These are phyloP conservation scores for Metarhizium robertsii DNA, from an alignment of 2,329 filamentous ascomycete genomes.

Conservation along the genomic window DNA sequence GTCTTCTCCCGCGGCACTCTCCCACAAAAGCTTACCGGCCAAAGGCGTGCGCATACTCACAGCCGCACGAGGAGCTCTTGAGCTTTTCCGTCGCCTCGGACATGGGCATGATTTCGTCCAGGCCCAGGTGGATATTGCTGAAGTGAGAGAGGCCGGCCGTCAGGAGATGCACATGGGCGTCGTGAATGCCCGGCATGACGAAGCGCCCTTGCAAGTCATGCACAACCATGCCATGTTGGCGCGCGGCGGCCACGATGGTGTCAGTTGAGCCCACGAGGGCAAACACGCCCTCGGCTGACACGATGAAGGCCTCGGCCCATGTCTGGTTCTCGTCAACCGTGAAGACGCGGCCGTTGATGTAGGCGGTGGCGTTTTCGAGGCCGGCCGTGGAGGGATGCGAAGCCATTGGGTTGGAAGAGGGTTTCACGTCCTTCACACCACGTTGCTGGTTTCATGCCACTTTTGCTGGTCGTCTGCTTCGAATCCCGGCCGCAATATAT, in stretches of 20 bases:
- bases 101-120: too few relatives aligned
- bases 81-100: neutral
- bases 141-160: neutral
- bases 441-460: too few relatives aligned
- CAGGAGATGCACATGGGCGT: slow-evolving; percentile 1
- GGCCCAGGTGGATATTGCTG: neutral
- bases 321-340: neutral
- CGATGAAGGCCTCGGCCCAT: slow-evolving; percentile 3
- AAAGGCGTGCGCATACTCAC: slow-evolving; percentile 1
- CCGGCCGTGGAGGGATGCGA: too few relatives aligned
- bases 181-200: slow-evolving; percentile 3
- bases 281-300: neutral
- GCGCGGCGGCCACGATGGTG: too few relatives aligned
- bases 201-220: neutral
- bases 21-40: neutral
- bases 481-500: too few relatives aligned
- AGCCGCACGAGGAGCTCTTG: neutral
- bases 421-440: too few relatives aligned
- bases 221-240: too few relatives aligned
- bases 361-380: slow-evolving; percentile 1
- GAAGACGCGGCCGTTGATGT: slow-evolving; percentile 1
- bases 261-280: too few relatives aligned
- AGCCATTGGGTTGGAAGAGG: too few relatives aligned
- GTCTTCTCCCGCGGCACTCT: too few relatives aligned
- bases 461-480: too few relatives aligned